Conservation (phyloP, 1,139 yeast species). For the Saccharomyces hybrid region DNA sequence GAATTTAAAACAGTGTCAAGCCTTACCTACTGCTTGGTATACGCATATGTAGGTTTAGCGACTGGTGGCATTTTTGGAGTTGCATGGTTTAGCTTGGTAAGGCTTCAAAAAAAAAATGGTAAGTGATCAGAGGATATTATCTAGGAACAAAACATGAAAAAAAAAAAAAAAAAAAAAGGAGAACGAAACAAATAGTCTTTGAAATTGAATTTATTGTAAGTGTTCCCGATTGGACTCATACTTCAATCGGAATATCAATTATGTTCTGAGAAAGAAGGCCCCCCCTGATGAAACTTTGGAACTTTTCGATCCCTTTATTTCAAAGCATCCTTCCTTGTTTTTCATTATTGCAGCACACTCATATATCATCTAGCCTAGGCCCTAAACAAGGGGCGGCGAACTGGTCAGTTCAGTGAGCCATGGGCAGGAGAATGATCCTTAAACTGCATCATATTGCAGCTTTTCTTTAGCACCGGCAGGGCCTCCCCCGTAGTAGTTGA, state of each 20-base stretch:
- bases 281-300: not conserved
- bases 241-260: not conserved
- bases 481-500: not conserved
- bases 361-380: not conserved
- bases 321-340: not conserved
- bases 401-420: not conserved
- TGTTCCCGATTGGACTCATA: not conserved
- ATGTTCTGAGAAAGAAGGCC: not conserved
- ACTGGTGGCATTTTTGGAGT: not conserved
- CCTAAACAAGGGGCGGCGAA: not conserved
- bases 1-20: not conserved
- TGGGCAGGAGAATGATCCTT: not conserved
- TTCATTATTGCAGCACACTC: not conserved
- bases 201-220: not conserved
- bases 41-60: not conserved
- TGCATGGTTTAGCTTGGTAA: not conserved
- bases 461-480: not conserved
- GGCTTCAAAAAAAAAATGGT: not conserved
- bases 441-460: not conserved
- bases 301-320: not conserved
- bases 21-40: not conserved
- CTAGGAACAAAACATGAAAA: not conserved
- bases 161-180: not conserved
- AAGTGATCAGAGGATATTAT: too few relatives aligned
- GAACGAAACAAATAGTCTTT: not conserved